A percentile compares a stretch with the other conserved stretches of the same genome.
Conservation (phyloP, 768 basidiomycete species). For the Boletus pseudo-olivaceus region DNA sequence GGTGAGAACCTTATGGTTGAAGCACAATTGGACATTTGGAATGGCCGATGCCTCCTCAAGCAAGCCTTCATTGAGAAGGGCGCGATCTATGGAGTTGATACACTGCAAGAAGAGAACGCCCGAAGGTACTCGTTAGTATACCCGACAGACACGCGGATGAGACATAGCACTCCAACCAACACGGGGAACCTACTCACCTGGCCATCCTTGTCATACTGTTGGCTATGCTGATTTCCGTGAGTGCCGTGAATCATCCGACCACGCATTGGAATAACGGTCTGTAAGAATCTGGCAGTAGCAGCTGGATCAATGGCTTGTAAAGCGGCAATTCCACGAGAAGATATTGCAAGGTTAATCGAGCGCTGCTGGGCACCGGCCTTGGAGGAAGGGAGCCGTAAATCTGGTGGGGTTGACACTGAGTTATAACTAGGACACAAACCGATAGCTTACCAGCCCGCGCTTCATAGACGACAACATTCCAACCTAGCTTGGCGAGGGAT, state of each 20-base stretch:
- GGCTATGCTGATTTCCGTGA: slow-evolving; percentile 72
- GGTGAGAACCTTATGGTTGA: slow-evolving; percentile 75
- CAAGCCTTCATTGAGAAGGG: slow-evolving; percentile 82
- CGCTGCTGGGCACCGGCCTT: slow-evolving; percentile 67
- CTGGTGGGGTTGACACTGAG: slow-evolving; percentile 36
- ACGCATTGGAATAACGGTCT: slow-evolving; percentile 86
- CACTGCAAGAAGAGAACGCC: slow-evolving; percentile 48
- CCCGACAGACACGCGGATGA: slow-evolving; percentile 22
- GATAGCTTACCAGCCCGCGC: slow-evolving; percentile 60
- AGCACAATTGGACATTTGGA: slow-evolving; percentile 64
- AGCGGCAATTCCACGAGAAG: slow-evolving; percentile 88
- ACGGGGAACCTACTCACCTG: slow-evolving; percentile 55
- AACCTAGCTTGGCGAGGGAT: slow-evolving; percentile 81
- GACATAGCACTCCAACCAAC: slow-evolving; percentile 6
- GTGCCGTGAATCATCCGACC: slow-evolving; percentile 91
- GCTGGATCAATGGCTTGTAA: slow-evolving; percentile 74
- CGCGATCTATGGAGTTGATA: slow-evolving; percentile 92
- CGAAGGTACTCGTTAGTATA: slow-evolving; percentile 24
- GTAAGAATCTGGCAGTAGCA: slow-evolving; percentile 65
- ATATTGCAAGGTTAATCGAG: slow-evolving; percentile 96
- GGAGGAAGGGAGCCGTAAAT: slow-evolving; percentile 70
- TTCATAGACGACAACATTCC: slow-evolving; percentile 79
- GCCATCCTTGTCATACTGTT: slow-evolving; percentile 83
- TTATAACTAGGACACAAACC: slow-evolving; percentile 12
- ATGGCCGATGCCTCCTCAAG: slow-evolving; percentile 67